Conservation (phyloP, 257 asterid genomes). For the Solanum etuberosum region DNA sequence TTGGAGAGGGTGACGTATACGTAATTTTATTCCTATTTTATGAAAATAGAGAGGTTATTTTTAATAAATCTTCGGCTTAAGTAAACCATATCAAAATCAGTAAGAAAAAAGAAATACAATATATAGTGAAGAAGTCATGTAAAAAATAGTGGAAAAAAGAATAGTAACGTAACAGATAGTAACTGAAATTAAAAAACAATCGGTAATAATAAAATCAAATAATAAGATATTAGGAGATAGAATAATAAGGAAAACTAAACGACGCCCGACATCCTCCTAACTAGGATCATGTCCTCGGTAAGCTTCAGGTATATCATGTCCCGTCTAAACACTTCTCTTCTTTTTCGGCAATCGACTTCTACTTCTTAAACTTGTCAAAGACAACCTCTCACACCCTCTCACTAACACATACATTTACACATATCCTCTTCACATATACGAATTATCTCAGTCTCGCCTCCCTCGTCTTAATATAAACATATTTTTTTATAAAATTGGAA, state of each 20-base stretch:
- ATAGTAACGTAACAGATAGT: too few species aligned
- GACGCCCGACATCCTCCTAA: not conserved
- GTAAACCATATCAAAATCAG: too few species aligned
- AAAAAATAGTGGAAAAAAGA: not conserved
- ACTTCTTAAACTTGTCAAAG: not conserved
- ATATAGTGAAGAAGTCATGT: not conserved
- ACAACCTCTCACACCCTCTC: not conserved
- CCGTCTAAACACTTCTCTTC: not conserved
- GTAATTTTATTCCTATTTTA: too few species aligned
- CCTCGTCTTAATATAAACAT: not conserved
- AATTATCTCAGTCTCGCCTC: not conserved
- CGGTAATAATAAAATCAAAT: not conserved
- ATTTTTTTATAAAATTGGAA: not conserved
- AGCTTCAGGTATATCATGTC: not conserved
- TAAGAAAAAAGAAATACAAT: not conserved
- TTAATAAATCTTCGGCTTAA: too few species aligned
- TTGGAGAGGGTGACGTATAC: not conserved
- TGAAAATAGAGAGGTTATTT: too few species aligned
- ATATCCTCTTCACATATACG: not conserved
- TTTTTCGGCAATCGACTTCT: not conserved
- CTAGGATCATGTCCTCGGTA: not conserved
- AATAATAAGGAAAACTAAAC: not conserved
- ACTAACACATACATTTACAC: not conserved
- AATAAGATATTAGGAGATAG: not conserved
- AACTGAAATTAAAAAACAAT: too few species aligned